A percentile compares a stretch with the other conserved stretches of the same genome.
Evolutionary conservation across 257 asterid genomes (phyloP).

Genomic region (Forsythia viridissima): DNA sequence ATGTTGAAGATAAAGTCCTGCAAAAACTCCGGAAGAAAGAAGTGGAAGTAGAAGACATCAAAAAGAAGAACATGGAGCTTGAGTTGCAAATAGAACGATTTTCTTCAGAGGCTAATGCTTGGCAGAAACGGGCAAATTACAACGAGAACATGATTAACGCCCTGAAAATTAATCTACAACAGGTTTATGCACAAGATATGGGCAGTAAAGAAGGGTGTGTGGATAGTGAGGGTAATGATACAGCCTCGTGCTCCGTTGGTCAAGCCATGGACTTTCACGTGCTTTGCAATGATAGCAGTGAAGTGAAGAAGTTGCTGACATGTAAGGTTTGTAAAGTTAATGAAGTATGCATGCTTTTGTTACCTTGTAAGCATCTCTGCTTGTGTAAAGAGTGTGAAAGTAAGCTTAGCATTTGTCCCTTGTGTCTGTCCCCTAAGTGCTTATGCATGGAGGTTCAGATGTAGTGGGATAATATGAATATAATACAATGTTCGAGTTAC

Average conservation of each 20-base stretch:
- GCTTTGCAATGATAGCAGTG: slow-evolving; percentile 48
- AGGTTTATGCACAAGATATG: slow-evolving; percentile 64
- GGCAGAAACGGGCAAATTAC: slow-evolving; percentile 89
- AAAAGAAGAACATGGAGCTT: slow-evolving; percentile 78
- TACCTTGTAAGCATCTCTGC: slow-evolving; percentile 96
- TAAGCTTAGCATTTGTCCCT: slow-evolving; percentile 69
- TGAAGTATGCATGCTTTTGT: slow-evolving; percentile 77
- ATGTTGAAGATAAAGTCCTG: slow-evolving; percentile 69
- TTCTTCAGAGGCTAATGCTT: slow-evolving; percentile 68
- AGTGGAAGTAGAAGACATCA: slow-evolving; percentile 64
- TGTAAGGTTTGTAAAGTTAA: slow-evolving; percentile 85
- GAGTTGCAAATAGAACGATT: slow-evolving; percentile 66
- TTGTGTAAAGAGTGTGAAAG: slow-evolving; percentile 89
- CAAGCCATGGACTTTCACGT: slow-evolving; percentile 44
- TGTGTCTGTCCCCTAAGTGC: slow-evolving; percentile 77
- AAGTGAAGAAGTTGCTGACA: slow-evolving; percentile 58
- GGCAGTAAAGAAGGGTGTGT: slow-evolving; percentile 96
- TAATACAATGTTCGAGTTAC: slow-evolving; percentile 26
- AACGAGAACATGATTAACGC: slow-evolving; percentile 75
- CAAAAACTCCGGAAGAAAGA: slow-evolving; percentile 77
- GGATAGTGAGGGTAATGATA: slow-evolving; percentile 86
- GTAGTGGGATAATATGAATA: slow-evolving; percentile 39
- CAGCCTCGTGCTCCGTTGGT: slow-evolving; percentile 79
- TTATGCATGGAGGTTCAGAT: slow-evolving; percentile 84
- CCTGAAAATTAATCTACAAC: slow-evolving; percentile 72